These are phyloP conservation scores for Trichosporon faecale DNA, from an alignment of 1,284 basidiomycete species.

Conservation along the genomic window DNA sequence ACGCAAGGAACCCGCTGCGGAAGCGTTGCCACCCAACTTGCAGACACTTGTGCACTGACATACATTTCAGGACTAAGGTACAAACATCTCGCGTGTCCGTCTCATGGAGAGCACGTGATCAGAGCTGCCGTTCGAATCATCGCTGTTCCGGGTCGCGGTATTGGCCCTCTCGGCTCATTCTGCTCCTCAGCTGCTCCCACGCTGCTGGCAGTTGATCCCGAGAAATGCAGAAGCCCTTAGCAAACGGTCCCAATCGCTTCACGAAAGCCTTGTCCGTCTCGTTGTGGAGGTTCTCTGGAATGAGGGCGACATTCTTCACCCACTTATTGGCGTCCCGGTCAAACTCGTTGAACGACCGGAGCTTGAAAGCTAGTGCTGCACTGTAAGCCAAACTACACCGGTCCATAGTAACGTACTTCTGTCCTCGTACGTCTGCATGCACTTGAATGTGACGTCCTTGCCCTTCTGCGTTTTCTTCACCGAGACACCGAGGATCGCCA, in stretches of 20 bases:
- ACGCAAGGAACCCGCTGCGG: neutral
- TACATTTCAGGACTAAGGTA: neutral
- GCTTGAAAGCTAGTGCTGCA: conserved; percentile 48
- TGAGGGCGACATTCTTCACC: conserved; percentile 32
- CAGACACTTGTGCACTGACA: neutral
- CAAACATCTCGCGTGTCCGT: conserved; percentile 1
- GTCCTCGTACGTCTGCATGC: conserved; percentile 40
- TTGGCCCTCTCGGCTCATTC: conserved; percentile 20
- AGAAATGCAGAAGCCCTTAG: conserved; percentile 30
- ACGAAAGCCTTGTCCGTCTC: conserved; percentile 37
- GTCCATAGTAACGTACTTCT: conserved; percentile 36
- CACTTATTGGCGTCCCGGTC: conserved; percentile 31
- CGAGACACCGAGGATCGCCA: conserved; percentile 42
- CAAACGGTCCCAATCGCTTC: conserved; percentile 34
- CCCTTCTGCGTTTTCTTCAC: conserved; percentile 32
- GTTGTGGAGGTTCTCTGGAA: conserved; percentile 33
- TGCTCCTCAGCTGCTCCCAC: conserved; percentile 29
- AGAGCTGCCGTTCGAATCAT: neutral
- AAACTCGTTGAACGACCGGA: conserved; percentile 38
- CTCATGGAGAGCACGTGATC: neutral
- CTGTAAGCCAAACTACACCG: neutral
- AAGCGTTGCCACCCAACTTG: conserved; percentile 3
- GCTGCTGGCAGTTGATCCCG: conserved; percentile 29
- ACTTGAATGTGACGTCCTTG: conserved; percentile 44
- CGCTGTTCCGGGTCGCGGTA: conserved; percentile 7